Evolutionary conservation across 305 asterid species (phyloP), one percentile per base, ranked within the genome.

Genomic region (Fraxinus dipetala): DNA sequence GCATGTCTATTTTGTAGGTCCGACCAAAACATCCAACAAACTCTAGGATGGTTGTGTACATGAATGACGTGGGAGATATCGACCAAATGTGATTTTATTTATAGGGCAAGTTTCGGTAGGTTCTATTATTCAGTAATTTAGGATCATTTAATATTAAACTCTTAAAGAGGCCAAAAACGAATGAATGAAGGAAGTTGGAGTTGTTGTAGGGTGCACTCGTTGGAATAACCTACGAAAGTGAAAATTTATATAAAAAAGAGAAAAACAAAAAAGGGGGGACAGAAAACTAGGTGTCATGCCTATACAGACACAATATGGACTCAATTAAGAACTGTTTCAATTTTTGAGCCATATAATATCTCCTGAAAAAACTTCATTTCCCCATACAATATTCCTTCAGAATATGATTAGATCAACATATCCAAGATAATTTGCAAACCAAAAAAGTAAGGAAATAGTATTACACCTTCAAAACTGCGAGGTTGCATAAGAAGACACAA

Each of bases 401-500:
- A 69, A 69, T 69, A 69, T 14, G 40, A 28, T 69, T 6, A 30
- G 67, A 26, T 73, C 32, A 79, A 54, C 40, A 26, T 16, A 56
- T 1, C 38, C 82, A 85, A 76, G 61, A 48, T 51, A 67, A 48
- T 51, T 70, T 26, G 80, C 65, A 79, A 79, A 69, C 20, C 48
- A 79, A 43, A 72, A 51, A 78, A 79, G 24, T 35, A 73, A 38
- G 76, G 28, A 84, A 78, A 74, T 51, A 73, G 69, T 79, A 78
- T 28, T 45, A 76, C 70, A 28, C 70, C 54, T 54, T 67, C 24
- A 61, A 61, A 36, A 81, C 26, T 63, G 54, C 35, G 76, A 59
- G 76, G 83, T 84, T 18, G 16, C 14, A 5, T 6, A 28, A 22
- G 28, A 34, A 36, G 63, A 34, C 48, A 28, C 28, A 28, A 78